phyloP scores from a whole-genome alignment of 345 rosid species.

The Euphorbia lathyris region DNA sequence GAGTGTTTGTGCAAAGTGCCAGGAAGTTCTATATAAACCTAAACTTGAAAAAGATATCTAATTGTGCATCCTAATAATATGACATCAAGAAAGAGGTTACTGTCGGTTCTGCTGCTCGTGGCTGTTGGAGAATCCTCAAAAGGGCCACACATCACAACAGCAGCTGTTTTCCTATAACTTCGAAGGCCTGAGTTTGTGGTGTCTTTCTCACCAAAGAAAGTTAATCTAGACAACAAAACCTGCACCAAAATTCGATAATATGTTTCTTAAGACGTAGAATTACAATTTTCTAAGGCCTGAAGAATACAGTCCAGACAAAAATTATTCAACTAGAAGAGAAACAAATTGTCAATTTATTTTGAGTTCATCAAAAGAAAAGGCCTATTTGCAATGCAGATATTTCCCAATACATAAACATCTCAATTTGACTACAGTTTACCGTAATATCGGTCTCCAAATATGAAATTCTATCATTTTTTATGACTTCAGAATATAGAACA shows the following conservation, averaged over 20 bases:
- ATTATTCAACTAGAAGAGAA: too few species aligned
- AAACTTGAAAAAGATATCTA: not conserved
- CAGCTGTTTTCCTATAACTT: conserved; percentile 75
- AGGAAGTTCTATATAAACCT: not conserved
- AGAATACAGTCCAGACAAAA: not conserved
- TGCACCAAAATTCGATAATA: conserved; percentile 30
- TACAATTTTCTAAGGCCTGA: not conserved
- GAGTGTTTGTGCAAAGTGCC: too few species aligned
- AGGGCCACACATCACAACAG: conserved; percentile 90
- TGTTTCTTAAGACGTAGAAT: conserved; percentile 2
- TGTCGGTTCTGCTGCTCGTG: conserved; percentile 69
- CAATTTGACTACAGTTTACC: not conserved
- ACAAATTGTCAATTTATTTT: not conserved
- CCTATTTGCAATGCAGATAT: not conserved
- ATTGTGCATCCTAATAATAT: not conserved
- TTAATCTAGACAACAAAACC: conserved; percentile 81
- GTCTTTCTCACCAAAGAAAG: conserved; percentile 67
- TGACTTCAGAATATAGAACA: not conserved
- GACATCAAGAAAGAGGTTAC: conserved; percentile 35
- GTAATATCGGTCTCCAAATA: not conserved
- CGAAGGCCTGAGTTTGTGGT: conserved; percentile 49
- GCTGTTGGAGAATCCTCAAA: conserved; percentile 86
- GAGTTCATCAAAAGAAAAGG: not conserved
- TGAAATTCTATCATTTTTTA: conserved; percentile 1
- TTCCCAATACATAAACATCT: not conserved